These are phyloP conservation scores for Melaleuca alternifolia DNA, from an alignment of 345 rosid genomes.

Conservation along the genomic window DNA sequence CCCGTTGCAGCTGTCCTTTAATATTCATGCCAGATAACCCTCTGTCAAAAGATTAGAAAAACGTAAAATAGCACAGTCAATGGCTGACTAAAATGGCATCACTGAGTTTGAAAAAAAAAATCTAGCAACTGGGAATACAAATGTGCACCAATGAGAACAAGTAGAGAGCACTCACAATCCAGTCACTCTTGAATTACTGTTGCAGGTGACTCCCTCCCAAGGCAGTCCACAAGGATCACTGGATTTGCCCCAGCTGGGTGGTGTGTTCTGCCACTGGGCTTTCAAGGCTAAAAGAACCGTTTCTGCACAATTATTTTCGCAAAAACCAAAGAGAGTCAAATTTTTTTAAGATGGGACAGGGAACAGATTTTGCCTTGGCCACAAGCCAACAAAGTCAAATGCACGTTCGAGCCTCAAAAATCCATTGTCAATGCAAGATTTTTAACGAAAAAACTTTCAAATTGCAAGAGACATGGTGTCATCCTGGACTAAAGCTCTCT, in stretches of 20 bases:
- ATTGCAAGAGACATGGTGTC: not conserved
- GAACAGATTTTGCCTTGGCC: not conserved
- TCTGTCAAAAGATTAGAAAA: conserved; percentile 22
- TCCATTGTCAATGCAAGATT: not conserved
- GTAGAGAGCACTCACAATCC: conserved; percentile 44
- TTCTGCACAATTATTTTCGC: conserved; percentile 19
- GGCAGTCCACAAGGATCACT: conserved; percentile 75
- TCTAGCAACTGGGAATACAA: not conserved
- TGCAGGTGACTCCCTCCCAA: conserved; percentile 89
- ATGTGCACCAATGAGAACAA: not conserved
- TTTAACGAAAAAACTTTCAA: not conserved
- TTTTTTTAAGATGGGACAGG: not conserved
- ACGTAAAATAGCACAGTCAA: not conserved
- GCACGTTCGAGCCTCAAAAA: not conserved
- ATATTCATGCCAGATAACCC: conserved; percentile 72
- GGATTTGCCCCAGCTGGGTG: conserved; percentile 62
- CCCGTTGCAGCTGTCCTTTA: conserved; percentile 67
- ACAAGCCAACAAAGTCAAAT: not conserved
- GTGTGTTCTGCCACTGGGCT: conserved; percentile 63
- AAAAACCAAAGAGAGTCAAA: not conserved
- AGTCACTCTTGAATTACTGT: conserved; percentile 50
- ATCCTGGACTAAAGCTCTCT: not conserved
- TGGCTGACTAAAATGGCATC: not conserved
- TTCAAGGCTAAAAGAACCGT: conserved; percentile 69
- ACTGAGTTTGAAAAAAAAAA: not conserved